Conservation (phyloP, 768 basidiomycete genomes). For the Boletus edulis region DNA sequence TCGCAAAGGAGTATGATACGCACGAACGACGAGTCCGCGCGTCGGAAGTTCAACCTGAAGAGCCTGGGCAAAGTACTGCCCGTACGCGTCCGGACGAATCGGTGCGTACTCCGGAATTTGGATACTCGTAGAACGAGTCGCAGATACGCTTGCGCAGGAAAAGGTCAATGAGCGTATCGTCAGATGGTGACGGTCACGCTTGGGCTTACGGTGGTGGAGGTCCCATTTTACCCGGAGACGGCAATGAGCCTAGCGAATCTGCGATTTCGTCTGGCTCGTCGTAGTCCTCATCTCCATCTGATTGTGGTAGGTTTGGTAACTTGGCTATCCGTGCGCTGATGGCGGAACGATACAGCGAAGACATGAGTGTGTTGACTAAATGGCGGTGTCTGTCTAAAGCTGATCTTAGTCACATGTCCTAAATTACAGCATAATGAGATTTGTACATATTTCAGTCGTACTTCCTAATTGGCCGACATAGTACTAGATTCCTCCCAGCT, state of each 20-base stretch:
- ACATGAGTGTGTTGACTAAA: conserved; percentile 48
- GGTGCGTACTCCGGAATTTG: conserved; percentile 71
- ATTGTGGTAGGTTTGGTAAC: conserved; percentile 56
- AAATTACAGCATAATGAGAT: too few species aligned
- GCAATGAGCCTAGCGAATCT: conserved; percentile 61
- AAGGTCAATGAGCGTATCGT: conserved; percentile 13
- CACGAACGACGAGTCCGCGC: conserved; percentile 65
- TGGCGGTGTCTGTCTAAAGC: neutral
- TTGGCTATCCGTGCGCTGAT: conserved; percentile 73
- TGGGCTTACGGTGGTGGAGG: conserved; percentile 60
- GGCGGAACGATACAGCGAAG: conserved; percentile 72
- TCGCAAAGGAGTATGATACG: conserved; percentile 77
- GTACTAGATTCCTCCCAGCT: too few species aligned
- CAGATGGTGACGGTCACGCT: neutral
- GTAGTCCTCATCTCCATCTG: conserved; percentile 38
- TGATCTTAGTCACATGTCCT: neutral
- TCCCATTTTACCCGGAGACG: conserved; percentile 47
- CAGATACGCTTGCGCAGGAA: conserved; percentile 27
- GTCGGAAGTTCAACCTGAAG: conserved; percentile 67
- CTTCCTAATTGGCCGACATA: too few species aligned
- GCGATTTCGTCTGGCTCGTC: conserved; percentile 48
- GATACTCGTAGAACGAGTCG: conserved; percentile 25
- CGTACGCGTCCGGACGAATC: conserved; percentile 56
- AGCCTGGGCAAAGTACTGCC: conserved; percentile 76
- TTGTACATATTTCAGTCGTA: too few species aligned